Base-by-base conservation (phyloP, 257 asterid genomes). In the Solanum bulbocastanum region DNA sequence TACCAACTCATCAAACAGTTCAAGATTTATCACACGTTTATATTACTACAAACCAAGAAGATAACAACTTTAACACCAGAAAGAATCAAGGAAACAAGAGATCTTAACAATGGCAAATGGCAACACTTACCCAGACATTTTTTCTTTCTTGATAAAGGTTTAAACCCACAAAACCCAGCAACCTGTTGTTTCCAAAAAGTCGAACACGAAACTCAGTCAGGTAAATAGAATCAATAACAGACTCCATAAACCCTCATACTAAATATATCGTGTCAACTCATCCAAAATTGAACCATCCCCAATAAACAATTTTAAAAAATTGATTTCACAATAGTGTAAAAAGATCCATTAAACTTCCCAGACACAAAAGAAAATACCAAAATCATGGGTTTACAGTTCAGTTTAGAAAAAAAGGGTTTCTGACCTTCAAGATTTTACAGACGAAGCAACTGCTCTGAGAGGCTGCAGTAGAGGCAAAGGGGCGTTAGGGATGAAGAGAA, bases 161-260 rank as follows among this genome's bases (percentile, higher is more conserved):
- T 27, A 35, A 42, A 44, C 66, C 65, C 85, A 79, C 58, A 79
- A 81, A 46, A 79, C 84, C 60, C 65, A 79, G 84, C 68, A 46
- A 81, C 85, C 85, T 81, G 85, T 79, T 27, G 14, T 79, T 71
- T 15, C 40, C 78, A 71, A 32, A 69, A 16, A 27, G 85, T 81
- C 37, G 85, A 81, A 46, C 85, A 81, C 85, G 85, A 81, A 81
- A 81, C 85, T 81, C 85, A 81, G 85, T 81, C 85, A 81, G 85
- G 85, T 81, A 81, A 81, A 81, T 46, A 81, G 85, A 81, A 81
- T 81, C 85, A 81, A 81, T 30, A 46, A 44, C 27, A 46, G 85
- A 81, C 85, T 81, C 85, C 68, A 81, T 81, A 81, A 81, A 81
- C 85, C 85, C 42, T 81, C 85, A 81, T 81, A 81, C 85, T 81